Percentiles rank a stretch among this genome's conserved stretches.
Conservation (phyloP, 495 filamentous ascomycete species). For the Xylaria acuta region DNA sequence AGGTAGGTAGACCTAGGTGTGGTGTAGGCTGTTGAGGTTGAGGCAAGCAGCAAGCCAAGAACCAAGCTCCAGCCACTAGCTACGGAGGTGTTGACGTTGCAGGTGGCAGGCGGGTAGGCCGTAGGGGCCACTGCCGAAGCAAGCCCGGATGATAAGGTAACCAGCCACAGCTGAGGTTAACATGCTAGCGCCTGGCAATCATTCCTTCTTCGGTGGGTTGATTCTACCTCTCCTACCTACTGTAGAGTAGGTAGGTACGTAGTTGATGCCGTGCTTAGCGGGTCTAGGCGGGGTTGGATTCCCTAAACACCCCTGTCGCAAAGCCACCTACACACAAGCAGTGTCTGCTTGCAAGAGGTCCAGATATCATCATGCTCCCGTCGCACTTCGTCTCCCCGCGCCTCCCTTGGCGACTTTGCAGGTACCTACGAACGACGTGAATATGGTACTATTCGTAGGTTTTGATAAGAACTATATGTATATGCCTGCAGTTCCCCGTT, state of each 20-base stretch:
- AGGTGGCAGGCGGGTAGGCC: constrained; percentile 10
- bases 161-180: constrained; percentile 21
- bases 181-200: too few species aligned
- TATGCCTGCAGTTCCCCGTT: too few species aligned
- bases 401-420: too few species aligned
- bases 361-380: too few species aligned
- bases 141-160: constrained; percentile 10
- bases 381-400: too few species aligned
- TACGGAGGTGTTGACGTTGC: constrained; percentile 15
- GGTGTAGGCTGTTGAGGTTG: constrained; percentile 14
- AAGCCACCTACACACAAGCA: background rate
- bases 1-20: constrained; percentile 14
- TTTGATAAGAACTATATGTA: too few species aligned
- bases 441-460: too few species aligned
- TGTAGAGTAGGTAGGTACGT: too few species aligned
- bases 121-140: constrained; percentile 1
- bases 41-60: constrained; percentile 14
- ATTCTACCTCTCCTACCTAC: too few species aligned
- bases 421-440: too few species aligned
- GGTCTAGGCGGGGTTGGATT: background rate
- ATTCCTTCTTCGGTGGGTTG: too few species aligned
- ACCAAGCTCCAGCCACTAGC: constrained; percentile 26
- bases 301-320: background rate
- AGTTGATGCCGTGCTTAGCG: background rate
- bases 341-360: too few species aligned